phyloP scores from a whole-genome alignment of 176 grass and related monocot genomes.

The Oryza australiensis region DNA sequence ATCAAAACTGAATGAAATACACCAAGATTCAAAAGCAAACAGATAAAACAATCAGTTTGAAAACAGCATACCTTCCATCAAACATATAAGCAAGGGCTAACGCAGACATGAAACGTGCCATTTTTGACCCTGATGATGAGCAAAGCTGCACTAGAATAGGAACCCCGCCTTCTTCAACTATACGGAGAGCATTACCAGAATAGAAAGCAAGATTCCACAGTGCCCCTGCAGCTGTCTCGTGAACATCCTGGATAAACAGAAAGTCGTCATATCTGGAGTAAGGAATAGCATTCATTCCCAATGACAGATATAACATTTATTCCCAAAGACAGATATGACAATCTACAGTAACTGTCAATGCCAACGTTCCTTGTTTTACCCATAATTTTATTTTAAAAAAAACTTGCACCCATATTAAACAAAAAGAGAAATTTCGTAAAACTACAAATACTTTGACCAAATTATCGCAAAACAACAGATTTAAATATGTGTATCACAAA shows the following conservation, averaged over 20 bases:
- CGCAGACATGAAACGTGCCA: constrained; percentile 99
- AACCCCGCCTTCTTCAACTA: constrained; percentile 97
- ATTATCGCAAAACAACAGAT: too few relatives aligned
- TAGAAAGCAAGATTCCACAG: constrained; percentile 99
- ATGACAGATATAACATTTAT: constrained; percentile 5
- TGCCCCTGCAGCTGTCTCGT: constrained; percentile 98
- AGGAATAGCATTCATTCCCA: neutral
- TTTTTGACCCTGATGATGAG: constrained; percentile 87
- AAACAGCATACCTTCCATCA: constrained; percentile 79
- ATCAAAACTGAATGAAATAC: constrained; percentile 14
- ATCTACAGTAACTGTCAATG: constrained; percentile 10
- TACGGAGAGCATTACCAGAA: constrained; percentile 83
- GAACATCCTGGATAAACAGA: constrained; percentile 79
- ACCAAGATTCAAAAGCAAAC: constrained; percentile 17
- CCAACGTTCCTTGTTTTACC: neutral
- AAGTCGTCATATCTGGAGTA: constrained; percentile 11
- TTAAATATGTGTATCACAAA: too few relatives aligned
- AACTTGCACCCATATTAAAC: neutral
- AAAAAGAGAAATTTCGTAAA: too few relatives aligned
- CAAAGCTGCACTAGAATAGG: constrained; percentile 91
- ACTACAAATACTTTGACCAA: too few relatives aligned
- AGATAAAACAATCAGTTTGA: neutral
- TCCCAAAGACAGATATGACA: neutral
- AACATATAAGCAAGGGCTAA: constrained; percentile 99
- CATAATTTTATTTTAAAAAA: neutral